Base-by-base conservation (phyloP, 129 eudicot genomes). In the Pseudognaphalium luteoalbum region DNA sequence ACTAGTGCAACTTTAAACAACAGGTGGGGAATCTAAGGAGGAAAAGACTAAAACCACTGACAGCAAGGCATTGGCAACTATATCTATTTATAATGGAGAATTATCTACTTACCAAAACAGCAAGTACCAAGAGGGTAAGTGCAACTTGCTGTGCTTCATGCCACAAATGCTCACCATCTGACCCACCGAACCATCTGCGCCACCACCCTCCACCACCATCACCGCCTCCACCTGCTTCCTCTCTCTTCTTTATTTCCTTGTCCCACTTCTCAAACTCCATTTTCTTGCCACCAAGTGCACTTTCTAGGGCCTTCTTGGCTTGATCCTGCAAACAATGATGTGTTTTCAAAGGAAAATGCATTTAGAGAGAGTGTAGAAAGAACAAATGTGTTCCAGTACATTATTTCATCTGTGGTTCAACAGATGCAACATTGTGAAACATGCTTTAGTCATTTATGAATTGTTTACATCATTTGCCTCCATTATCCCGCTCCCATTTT, bases 221-320 rank as follows among this genome's bases (percentile, higher is more conserved):
- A 59, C 83, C 88, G 16, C 89, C 96, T 30, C 97, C 97, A 14
- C 91, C 88, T 39, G 88, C 89, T 71, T 88, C 85, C 77, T 92
- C 93, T 62, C 91, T 92, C 72, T 71, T 89, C 79, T 85, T 86
- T 22, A 92, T 92, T 88, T 92, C 96, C 77, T 89, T 83, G 84
- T 92, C 84, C 97, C 97, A 92, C 78, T 89, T 89, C 76, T 92
- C 97, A 83, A 79, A 89, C 74, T 92, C 96, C 4, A 79, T 51
- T 83, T 87, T 89, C 84, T 89, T 89, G 64, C 85, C 96, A 44
- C 90, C 97, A 77, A 92, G 96, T 76, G 97, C 97, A 75, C 86
- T 85, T 84, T 92, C 97, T 78, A 92, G 82, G 28, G 97, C 91
- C 81, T 86, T 92, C 76, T 84, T 85, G 50, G 93, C 97, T 63